Percentiles rank a stretch among this genome's conserved stretches.
phyloP scores from a whole-genome alignment of 192 early-diverging fungal genomes.

The Coemansia sp. region DNA sequence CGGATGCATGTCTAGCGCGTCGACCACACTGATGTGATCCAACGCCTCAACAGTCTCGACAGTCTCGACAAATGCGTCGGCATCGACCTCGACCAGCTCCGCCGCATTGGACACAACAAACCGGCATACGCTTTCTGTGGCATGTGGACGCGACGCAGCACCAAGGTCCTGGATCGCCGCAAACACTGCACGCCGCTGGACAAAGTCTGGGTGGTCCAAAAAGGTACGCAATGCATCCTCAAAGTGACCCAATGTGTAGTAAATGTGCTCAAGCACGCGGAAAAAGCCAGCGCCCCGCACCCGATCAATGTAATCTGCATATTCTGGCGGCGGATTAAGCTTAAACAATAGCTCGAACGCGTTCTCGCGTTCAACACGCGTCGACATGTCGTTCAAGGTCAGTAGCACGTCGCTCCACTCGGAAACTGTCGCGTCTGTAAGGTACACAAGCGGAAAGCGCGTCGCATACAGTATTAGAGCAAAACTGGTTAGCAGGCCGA shows the following conservation, averaged over 20 bases:
- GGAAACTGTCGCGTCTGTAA: slow-evolving; percentile 26
- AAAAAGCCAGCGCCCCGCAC: slow-evolving; percentile 39
- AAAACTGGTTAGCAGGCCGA: slow-evolving; percentile 43
- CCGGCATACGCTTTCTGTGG: slow-evolving; percentile 9
- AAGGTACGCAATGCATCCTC: slow-evolving; percentile 41
- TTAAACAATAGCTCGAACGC: slow-evolving; percentile 48
- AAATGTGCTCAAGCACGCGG: slow-evolving; percentile 48
- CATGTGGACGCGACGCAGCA: slow-evolving; percentile 2
- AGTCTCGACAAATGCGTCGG: slow-evolving; percentile 26
- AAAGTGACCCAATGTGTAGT: slow-evolving; percentile 26
- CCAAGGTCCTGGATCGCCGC: slow-evolving; percentile 32
- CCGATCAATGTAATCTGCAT: slow-evolving; percentile 32
- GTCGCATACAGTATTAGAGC: slow-evolving; percentile 43
- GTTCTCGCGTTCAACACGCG: slow-evolving; percentile 39
- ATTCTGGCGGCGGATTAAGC: slow-evolving; percentile 42
- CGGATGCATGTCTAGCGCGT: slow-evolving; percentile 11
- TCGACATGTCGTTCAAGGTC: slow-evolving; percentile 31
- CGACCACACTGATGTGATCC: slow-evolving; percentile 21
- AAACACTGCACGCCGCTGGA: slow-evolving; percentile 37
- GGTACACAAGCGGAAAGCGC: slow-evolving; percentile 46
- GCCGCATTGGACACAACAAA: slow-evolving; percentile 20
- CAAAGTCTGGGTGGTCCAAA: slow-evolving; percentile 43
- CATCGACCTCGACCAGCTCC: slow-evolving; percentile 39
- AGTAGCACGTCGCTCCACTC: slow-evolving; percentile 35
- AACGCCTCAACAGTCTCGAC: slow-evolving; percentile 25